These are phyloP conservation scores for Eutrema heterophyllum DNA, from an alignment of 345 rosid genomes.

Conservation along the genomic window DNA sequence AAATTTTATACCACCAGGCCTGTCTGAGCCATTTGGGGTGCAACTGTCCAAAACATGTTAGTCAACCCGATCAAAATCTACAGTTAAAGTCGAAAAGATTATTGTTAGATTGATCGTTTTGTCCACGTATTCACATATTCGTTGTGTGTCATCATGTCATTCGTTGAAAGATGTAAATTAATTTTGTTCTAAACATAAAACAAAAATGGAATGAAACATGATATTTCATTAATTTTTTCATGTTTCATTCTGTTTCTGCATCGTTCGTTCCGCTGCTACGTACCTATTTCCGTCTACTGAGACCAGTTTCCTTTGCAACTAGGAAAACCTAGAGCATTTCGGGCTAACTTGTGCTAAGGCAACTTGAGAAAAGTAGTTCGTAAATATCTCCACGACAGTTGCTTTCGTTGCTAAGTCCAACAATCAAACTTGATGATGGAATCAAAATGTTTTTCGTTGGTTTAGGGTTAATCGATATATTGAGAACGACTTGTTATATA, in stretches of 20 bases:
- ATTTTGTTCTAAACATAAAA: not conserved
- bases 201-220: not conserved
- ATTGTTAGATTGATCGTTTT: not conserved
- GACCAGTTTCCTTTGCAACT: not conserved
- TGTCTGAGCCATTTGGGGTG: constrained; percentile 8
- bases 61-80: not conserved
- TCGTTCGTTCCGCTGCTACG: not conserved
- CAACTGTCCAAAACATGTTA: not conserved
- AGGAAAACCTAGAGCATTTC: not conserved
- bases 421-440: not conserved
- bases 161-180: not conserved
- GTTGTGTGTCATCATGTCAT: not conserved
- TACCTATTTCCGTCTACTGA: not conserved
- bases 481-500: constrained; percentile 7
- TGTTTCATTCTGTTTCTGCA: not conserved
- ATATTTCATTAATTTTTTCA: not conserved
- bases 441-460: not conserved
- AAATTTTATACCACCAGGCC: not conserved
- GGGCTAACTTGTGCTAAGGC: not conserved
- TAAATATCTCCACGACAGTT: not conserved
- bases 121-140: not conserved
- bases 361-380: not conserved
- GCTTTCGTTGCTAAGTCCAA: not conserved
- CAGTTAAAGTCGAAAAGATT: not conserved
- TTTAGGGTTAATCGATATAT: not conserved